These are phyloP conservation scores for Westerdykella sp. DNA, from an alignment of 2,329 filamentous ascomycete genomes.

Conservation along the genomic window DNA sequence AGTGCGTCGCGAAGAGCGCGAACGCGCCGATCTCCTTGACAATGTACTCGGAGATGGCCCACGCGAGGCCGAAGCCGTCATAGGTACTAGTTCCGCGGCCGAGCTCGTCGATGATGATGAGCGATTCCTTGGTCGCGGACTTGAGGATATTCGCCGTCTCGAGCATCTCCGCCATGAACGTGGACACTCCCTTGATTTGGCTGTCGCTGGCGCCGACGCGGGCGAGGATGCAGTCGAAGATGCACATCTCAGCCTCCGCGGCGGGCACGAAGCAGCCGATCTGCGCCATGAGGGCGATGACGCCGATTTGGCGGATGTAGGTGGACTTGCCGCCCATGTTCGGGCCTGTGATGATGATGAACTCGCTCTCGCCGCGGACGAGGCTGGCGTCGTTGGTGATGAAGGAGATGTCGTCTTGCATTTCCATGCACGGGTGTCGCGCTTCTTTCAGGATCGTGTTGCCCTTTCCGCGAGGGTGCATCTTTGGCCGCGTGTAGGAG, in stretches of 20 bases:
- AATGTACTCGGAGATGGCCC: slow-evolving; percentile 98
- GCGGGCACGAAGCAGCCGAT: slow-evolving; percentile 95
- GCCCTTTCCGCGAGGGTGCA: slow-evolving; percentile 81
- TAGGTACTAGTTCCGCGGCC: slow-evolving; percentile 96
- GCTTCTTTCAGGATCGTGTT: slow-evolving; percentile 88
- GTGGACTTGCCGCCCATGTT: slow-evolving; percentile 99
- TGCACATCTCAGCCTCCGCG: slow-evolving; percentile 79
- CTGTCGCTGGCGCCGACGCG: slow-evolving; percentile 94
- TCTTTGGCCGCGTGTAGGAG: slow-evolving; percentile 83
- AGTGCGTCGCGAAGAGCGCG: slow-evolving; percentile 94
- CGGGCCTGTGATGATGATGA: slow-evolving; percentile 92
- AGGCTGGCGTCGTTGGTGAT: slow-evolving; percentile 95
- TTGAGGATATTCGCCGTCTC: slow-evolving; percentile 98
- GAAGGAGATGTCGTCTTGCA: slow-evolving; percentile 97
- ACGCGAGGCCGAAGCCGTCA: slow-evolving; percentile 96
- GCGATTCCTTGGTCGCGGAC: slow-evolving; percentile 85
- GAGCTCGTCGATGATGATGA: slow-evolving; percentile 98
- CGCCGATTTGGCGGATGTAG: slow-evolving; percentile 94
- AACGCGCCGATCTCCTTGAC: slow-evolving; percentile 91
- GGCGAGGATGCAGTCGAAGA: slow-evolving; percentile 95
- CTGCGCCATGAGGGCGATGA: slow-evolving; percentile 95
- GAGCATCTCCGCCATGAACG: slow-evolving; percentile 99
- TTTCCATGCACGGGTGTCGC: slow-evolving; percentile 94
- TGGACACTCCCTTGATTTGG: slow-evolving; percentile 94
- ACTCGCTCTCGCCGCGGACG: slow-evolving; percentile 70